Percentiles rank a stretch among this genome's conserved stretches.
Evolutionary conservation across 2,329 filamentous ascomycete species (phyloP).

Genomic region (Penicillium sp.): DNA sequence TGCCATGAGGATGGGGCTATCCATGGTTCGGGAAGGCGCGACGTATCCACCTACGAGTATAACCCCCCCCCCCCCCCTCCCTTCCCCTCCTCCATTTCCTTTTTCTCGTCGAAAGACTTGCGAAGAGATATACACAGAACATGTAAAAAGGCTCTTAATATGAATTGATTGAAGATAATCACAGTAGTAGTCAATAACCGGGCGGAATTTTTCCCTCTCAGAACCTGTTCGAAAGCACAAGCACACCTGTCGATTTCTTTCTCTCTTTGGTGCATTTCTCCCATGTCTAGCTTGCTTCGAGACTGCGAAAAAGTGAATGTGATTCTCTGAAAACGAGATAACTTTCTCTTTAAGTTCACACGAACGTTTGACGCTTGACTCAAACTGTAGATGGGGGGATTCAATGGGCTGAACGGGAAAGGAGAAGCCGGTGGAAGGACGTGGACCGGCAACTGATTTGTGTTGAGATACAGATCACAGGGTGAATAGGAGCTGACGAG

Average conservation of each 20-base stretch:
- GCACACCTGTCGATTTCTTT: background rate
- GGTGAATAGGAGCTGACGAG: background rate
- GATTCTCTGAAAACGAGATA: background rate
- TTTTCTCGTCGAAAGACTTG: too few species aligned
- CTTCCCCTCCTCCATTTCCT: too few species aligned
- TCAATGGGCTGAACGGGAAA: background rate
- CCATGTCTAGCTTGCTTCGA: background rate
- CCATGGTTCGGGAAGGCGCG: too few species aligned
- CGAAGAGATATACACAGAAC: too few species aligned
- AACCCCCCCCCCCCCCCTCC: too few species aligned
- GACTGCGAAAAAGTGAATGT: background rate
- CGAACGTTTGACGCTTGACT: background rate
- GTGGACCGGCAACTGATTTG: background rate
- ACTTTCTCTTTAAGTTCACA: background rate
- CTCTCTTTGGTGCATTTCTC: background rate
- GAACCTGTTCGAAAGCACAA: background rate
- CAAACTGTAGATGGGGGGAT: background rate
- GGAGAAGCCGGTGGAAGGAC: background rate
- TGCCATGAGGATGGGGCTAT: too few species aligned
- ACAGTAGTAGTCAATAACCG: too few species aligned
- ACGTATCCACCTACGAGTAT: too few species aligned
- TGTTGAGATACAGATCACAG: background rate
- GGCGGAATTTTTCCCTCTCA: background rate
- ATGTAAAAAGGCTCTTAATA: too few species aligned
- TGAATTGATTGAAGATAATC: too few species aligned